Evolutionary conservation across 2,329 filamentous ascomycete genomes (phyloP).

Genomic region (Sphaerostilbella broomeana): DNA sequence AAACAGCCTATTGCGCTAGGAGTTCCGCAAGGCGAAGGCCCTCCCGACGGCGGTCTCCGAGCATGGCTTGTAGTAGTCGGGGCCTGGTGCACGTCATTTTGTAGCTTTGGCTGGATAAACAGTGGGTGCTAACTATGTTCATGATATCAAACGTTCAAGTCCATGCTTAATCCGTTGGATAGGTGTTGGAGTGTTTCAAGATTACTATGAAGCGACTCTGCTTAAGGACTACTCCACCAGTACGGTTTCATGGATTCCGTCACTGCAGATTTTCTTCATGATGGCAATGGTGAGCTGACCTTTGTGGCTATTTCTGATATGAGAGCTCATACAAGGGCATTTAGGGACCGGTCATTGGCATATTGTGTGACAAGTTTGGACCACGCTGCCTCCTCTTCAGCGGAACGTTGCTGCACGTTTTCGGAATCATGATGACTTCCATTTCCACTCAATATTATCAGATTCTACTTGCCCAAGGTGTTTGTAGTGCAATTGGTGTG

Average conservation of each 20-base stretch:
- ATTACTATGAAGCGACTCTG: slow-evolving; percentile 48
- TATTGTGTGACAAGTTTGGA: slow-evolving; percentile 56
- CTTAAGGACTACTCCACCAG: slow-evolving; percentile 43
- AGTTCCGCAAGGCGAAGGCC: background rate
- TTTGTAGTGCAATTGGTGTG: slow-evolving; percentile 32
- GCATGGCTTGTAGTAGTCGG: slow-evolving; percentile 37
- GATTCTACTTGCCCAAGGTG: slow-evolving; percentile 33
- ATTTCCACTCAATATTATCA: slow-evolving; percentile 38
- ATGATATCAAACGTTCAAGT: background rate
- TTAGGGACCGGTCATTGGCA: slow-evolving; percentile 55
- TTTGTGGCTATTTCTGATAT: slow-evolving; percentile 7
- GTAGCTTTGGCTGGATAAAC: slow-evolving; percentile 38
- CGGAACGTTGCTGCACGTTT: slow-evolving; percentile 50
- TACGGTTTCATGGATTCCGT: slow-evolving; percentile 57
- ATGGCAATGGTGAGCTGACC: slow-evolving; percentile 34
- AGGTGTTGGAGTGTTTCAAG: slow-evolving; percentile 49
- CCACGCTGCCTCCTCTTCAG: slow-evolving; percentile 47
- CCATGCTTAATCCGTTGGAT: too few relatives aligned
- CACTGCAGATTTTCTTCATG: slow-evolving; percentile 50
- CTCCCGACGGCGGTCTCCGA: slow-evolving; percentile 21
- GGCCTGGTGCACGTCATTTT: slow-evolving; percentile 35
- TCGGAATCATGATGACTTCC: slow-evolving; percentile 58
- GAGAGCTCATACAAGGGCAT: background rate
- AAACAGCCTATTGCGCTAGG: background rate
- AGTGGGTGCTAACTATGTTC: slow-evolving; percentile 28